These are phyloP conservation scores for Podospora pseudopauciseta DNA, from an alignment of 495 filamentous ascomycete species.

Conservation along the genomic window DNA sequence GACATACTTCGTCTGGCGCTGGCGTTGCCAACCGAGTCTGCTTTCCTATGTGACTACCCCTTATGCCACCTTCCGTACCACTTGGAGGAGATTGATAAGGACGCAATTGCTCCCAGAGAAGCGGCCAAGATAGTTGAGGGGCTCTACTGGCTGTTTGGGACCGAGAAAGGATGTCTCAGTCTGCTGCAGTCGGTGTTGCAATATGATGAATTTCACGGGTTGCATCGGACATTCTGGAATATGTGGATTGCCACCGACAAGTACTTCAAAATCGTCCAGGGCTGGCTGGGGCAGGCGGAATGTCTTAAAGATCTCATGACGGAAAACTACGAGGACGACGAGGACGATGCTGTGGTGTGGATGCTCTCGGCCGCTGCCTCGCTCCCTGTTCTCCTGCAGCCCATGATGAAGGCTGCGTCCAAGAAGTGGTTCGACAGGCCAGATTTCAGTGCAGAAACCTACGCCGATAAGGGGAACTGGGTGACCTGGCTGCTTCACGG, in stretches of 20 bases:
- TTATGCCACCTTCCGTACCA: background rate
- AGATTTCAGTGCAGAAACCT: background rate
- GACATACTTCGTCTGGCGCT: background rate
- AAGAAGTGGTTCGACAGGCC: background rate
- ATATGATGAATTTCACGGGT: slow-evolving; percentile 13
- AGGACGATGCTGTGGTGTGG: background rate
- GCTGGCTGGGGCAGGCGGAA: slow-evolving; percentile 6
- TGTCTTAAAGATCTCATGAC: background rate
- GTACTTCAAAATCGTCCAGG: slow-evolving; percentile 12
- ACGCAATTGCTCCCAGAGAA: background rate
- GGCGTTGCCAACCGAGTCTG: background rate
- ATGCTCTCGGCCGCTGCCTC: slow-evolving; percentile 3
- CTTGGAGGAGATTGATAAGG: slow-evolving; percentile 7
- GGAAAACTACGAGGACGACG: background rate
- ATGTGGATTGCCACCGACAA: slow-evolving; percentile 13
- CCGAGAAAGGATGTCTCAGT: background rate
- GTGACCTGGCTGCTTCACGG: background rate
- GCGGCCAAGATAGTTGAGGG: slow-evolving; percentile 10
- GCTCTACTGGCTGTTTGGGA: slow-evolving; percentile 16
- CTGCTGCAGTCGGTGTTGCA: slow-evolving; percentile 6
- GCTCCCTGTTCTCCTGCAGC: background rate
- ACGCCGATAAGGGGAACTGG: background rate
- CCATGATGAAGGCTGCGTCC: slow-evolving; percentile 7
- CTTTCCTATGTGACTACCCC: background rate
- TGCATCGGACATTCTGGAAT: slow-evolving; percentile 3